Evolutionary conservation across 371 early-diverging fungal genomes (phyloP), one percentile per base, ranked within the genome.

Genomic region (Rhizomucor miehei): DNA sequence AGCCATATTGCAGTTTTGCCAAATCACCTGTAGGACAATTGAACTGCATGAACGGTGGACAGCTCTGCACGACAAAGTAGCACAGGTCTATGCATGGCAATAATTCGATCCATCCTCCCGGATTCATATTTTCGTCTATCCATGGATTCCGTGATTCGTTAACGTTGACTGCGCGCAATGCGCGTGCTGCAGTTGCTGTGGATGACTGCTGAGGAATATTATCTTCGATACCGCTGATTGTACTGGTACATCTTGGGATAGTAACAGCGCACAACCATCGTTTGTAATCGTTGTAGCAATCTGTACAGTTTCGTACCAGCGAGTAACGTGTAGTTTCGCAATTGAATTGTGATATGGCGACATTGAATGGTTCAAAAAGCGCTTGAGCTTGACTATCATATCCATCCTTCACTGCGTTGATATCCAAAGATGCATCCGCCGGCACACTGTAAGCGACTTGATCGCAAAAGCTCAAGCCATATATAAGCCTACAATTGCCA

Each of bases 1-100:
- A 77, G 1, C 77, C 77, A 54, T 77, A 77, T 45, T 77, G 77
- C 0, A 65, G 46, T 5, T 53, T 29, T 4, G 70, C 78, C 41
- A 83, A 59, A 54, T 83, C 80, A 43, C 71, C 77, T 13, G 49
- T 52, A 8, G 87, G 87, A 52, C 87, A 87, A 14, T 48, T 67
- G 59, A 87, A 87, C 21, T 76, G 67, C 51, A 87, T 60, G 51
- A 75, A 80, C 29, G 80, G 75, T 34, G 87, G 87, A 59, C 87
- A 87, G 43, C 84, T 81, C 64, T 82, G 84, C 0, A 85, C 82
- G 1, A 84, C 80, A 49, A 75, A 73, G 59, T 79, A 84, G 49
- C 87, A 87, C 13, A 87, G 69, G 63, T 84, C 82, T 46, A 81
- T 74, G 45, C 87, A 87, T 13, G 87, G 87, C 43, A 82, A 51